Evolutionary conservation across 169 alveolate species (phyloP), one percentile per base, ranked within the genome.

Genomic region (Plasmodium chabaudi): DNA sequence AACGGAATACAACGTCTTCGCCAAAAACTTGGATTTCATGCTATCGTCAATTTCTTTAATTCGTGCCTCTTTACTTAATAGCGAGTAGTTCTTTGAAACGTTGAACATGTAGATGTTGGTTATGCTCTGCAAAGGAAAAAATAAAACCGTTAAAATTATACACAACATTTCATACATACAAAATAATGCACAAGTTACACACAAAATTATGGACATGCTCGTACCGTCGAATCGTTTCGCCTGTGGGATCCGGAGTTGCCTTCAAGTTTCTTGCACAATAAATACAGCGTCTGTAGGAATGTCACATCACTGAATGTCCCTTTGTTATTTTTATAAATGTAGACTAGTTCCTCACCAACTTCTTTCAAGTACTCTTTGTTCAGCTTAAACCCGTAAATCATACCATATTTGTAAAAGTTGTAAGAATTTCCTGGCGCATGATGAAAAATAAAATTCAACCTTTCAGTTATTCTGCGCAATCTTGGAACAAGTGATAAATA

Each of bases 341-440:
- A 60, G 46, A 44, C 17, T 65, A 73, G 13, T 73, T 42, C 72
- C 12, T 73, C 53, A 13, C 55, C 9, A 4, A 73, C 47, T 60
- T 73, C 73, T 55, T 72, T 72, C 10, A 72, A 72, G 42, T 39
- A 39, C 42, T 27, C 51, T 7, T 72, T 72, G 59, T 72, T 55
- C 12, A 72, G 7, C 47, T 9, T 46, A 27, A 72, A 72, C 60
- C 87, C 87, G 42, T 72, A 72, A 56, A 72, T 72, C 51, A 72
- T 72, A 55, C 87, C 87, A 57, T 72, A 72, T 72, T 72, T 72
- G 59, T 72, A 72, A 61, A 72, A 55, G 17, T 72, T 72, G 34
- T 34, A 42, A 72, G 87, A 21, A 56, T 72, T 72, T n/a, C 87
- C 87, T 39, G 44, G 44, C 13, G 17, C 7, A 23, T 67, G 23